Conservation (phyloP, 768 basidiomycete genomes). For the Rhodosporidiobolus odoratus region DNA sequence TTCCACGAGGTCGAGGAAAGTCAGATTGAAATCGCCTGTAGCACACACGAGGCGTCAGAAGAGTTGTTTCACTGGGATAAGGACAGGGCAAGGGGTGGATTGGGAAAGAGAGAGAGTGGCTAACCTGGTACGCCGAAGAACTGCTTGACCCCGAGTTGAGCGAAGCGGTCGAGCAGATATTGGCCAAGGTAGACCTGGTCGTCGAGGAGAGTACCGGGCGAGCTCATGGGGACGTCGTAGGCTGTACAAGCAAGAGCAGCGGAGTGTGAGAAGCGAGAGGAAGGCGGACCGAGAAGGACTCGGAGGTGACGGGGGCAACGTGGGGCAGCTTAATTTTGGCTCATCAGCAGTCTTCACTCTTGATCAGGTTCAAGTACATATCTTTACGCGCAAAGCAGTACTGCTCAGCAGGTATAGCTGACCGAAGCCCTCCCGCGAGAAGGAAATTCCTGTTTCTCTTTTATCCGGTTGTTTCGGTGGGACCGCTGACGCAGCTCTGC, state of each 20-base stretch:
- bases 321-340: background rate
- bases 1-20: constrained; percentile 38
- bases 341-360: background rate
- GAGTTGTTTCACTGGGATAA: too few relatives aligned
- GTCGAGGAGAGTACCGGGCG: constrained; percentile 24
- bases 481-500: too few relatives aligned
- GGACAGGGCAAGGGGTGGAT: too few relatives aligned
- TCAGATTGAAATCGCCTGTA: constrained; percentile 40
- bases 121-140: constrained; percentile 28
- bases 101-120: background rate
- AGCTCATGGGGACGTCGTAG: background rate
- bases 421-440: too few relatives aligned
- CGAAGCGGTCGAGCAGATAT: constrained; percentile 44
- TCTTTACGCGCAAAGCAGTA: too few relatives aligned
- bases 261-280: background rate
- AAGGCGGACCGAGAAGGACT: background rate
- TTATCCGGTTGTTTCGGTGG: too few relatives aligned
- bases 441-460: too few relatives aligned
- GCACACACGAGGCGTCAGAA: too few relatives aligned
- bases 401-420: too few relatives aligned
- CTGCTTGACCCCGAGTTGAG: constrained; percentile 27
- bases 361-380: too few relatives aligned
- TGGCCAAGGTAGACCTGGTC: constrained; percentile 44
- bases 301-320: background rate
- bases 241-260: background rate